Base-by-base conservation (phyloP, 805 yeast species). In the Cyberlindnera mrakii region DNA sequence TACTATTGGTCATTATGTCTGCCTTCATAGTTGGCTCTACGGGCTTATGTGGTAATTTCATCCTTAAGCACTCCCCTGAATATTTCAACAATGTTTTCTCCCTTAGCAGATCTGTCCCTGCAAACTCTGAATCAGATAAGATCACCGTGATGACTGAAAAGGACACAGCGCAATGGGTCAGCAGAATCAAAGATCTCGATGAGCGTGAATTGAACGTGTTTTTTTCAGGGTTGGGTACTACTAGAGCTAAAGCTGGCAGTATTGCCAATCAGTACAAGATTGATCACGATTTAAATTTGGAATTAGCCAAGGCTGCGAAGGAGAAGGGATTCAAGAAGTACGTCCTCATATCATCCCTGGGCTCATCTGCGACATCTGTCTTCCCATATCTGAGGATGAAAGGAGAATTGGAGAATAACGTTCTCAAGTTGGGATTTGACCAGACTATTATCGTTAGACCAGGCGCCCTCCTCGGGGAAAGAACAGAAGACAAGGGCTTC, bases 381-480 rank as follows among this genome's bases (percentile, higher is more conserved):
- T 68, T 85, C 34, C 72, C 81, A 5, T 89, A 88, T 54, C 41
- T 76, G 35, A 71, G 71, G 51, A 71, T 83, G 62, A 89, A 89
- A 59, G 96, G 95, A 25, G 75, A 80, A 40, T 67, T 85, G 39
- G 96, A 89, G 58, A 74, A 79, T 36, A 87, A 78, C 37, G 66
- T 89, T 9, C 63, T 70, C 35, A 78, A 67, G 0, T 67, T 88
- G 44, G 73, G 70, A 23, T 89, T 87, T 61, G 81, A 80, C n/a
- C 70, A 78, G 42, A 79, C 89, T 1, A 74, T 87, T 40, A 82
- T 89, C 47, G 61, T 89, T 43, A 73, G 86, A 55, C 96, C 96
- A 0, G 96, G 96, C 13, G 60, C 69, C 1, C 65, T 88, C 31
- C 53, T 85, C 6, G 96, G 96, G 5, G 73, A 75, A 25, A 68